Evolutionary conservation across 345 rosid species (phyloP).

Genomic region (Eucalyptus curtisii): DNA sequence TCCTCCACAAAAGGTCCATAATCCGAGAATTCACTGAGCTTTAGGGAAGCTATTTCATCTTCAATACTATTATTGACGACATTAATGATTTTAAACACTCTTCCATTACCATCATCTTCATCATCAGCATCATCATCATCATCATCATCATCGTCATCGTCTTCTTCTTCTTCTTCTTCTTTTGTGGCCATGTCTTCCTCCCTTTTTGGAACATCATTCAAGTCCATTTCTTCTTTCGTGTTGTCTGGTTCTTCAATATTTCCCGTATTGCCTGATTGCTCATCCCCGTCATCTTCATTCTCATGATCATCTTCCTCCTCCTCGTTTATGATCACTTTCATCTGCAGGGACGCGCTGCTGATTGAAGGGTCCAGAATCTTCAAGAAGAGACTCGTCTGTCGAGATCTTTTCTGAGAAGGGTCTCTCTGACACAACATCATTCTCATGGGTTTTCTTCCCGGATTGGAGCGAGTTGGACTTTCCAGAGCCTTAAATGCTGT

Average conservation of each 20-base stretch:
- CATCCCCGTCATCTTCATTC: neutral
- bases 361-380: neutral
- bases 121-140: neutral
- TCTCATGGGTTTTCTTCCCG: neutral
- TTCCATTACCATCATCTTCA: neutral
- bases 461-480: neutral
- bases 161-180: neutral
- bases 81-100: neutral
- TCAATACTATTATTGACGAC: neutral
- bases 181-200: neutral
- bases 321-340: neutral
- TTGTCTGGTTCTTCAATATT: neutral
- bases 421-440: neutral
- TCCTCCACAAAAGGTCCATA: neutral
- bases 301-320: neutral
- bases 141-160: rapidly evolving
- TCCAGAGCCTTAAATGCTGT: neutral
- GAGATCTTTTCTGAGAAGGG: neutral
- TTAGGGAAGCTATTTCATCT: neutral
- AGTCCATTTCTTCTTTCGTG: neutral
- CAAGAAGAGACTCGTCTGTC: neutral
- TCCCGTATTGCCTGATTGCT: neutral
- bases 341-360: neutral
- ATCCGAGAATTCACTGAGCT: neutral
- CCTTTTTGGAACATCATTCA: neutral